Conservation (phyloP, 257 asterid species). For the Leptodermis oblonga region DNA sequence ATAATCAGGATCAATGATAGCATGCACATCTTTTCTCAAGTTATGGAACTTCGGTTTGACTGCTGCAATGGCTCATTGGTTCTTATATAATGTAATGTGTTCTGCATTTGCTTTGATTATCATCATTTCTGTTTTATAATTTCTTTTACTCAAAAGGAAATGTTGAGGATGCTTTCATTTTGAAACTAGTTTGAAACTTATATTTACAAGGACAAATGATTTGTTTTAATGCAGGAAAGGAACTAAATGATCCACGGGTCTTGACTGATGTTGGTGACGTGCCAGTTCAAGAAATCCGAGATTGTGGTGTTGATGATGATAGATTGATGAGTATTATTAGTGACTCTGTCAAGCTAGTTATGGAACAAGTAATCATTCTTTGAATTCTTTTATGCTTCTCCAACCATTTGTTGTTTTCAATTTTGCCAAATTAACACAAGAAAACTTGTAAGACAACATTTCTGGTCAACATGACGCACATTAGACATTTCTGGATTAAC, state of each 20-base stretch:
- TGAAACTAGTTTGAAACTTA: background rate
- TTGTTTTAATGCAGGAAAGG: conserved; percentile 58
- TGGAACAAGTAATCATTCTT: conserved; percentile 67
- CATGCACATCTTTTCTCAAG: background rate
- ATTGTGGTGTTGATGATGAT: conserved; percentile 88
- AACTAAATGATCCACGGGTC: conserved; percentile 73
- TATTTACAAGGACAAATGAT: conserved; percentile 12
- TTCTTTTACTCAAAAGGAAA: background rate
- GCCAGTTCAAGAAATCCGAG: conserved; percentile 89
- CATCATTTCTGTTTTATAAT: background rate
- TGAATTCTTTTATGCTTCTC: conserved; percentile 5
- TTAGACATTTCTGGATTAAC: background rate
- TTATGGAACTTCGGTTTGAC: background rate
- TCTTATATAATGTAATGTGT: background rate
- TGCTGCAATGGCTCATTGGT: background rate
- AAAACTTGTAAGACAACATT: background rate
- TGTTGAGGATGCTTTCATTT: background rate
- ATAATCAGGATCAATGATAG: background rate
- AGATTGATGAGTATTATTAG: conserved; percentile 77
- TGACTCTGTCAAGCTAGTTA: conserved; percentile 91
- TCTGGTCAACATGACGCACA: background rate
- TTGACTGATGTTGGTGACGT: conserved; percentile 95
- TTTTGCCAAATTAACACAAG: background rate
- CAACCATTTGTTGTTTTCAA: too few species aligned
- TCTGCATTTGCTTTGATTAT: background rate